A percentile compares a stretch with the other conserved stretches of the same genome.
Evolutionary conservation across 2,329 filamentous ascomycete genomes (phyloP).

Genomic region (Scedosporium boydii): DNA sequence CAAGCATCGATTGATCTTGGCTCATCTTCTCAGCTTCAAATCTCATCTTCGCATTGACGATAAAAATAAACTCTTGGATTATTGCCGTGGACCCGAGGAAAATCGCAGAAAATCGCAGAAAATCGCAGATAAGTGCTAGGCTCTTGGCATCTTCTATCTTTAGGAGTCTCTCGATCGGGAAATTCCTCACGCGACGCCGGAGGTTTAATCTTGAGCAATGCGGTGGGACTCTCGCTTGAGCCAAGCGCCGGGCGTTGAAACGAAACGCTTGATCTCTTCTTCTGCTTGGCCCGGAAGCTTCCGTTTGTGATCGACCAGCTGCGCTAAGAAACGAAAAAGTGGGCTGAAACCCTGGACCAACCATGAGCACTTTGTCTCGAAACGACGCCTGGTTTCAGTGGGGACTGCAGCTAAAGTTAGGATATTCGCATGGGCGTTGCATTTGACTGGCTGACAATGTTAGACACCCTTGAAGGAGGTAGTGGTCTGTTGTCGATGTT

Average conservation of each 20-base stretch:
- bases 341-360: background rate
- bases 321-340: background rate
- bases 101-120: background rate
- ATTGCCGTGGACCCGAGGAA: background rate
- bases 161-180: background rate
- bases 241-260: background rate
- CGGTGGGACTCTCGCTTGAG: background rate
- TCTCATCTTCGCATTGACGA: background rate
- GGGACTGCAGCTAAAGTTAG: background rate
- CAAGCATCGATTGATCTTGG: too few relatives aligned
- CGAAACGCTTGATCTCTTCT: background rate
- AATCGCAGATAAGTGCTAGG: background rate
- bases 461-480: too few relatives aligned
- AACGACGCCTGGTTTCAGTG: conserved; percentile 3
- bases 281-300: background rate
- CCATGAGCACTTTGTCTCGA: background rate
- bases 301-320: background rate
- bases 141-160: background rate
- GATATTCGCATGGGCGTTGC: background rate
- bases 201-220: too few relatives aligned
- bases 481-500: too few relatives aligned
- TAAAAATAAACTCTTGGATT: background rate
- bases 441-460: background rate
- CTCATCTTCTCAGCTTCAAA: too few relatives aligned
- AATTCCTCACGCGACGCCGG: background rate